Evolutionary conservation across 2,329 filamentous ascomycete species (phyloP), one percentile per base, ranked within the genome.

Genomic region (Scedosporium aurantiacum): DNA sequence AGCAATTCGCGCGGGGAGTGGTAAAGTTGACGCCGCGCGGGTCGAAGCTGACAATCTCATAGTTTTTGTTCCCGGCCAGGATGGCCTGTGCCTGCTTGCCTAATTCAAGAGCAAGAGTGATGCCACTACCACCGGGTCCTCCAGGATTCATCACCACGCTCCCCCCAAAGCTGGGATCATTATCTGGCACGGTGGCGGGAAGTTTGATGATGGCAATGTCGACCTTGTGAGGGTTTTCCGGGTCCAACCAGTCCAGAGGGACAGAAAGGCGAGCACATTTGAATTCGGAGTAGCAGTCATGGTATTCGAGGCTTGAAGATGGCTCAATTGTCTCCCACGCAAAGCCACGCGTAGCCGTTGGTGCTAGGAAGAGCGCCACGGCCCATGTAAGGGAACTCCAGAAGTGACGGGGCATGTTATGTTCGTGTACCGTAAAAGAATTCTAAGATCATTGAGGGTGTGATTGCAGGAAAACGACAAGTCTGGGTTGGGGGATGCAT

Each of bases 61-160:
- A 76, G 63, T 76, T 73, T 4, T 67, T 68, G 23, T 63, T 65
- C n/a, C 67, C 69, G 52, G 72, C 70, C 2, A 67, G 55, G 7
- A 66, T 61, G 32, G 59, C 27, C 55, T 72, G 75, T 7, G 77
- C 62, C 16, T 57, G 21, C 3, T 57, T 61, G n/a, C 70, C 76
- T 2, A 25, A 45, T 1, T 4, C 2, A 6, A 71, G 65, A 5
- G 73, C 37, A 12, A 71, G 64, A 0, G 32, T 41, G 2, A 77
- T 70, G 6, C 78, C 77, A 0, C 74, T 75, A 25, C 69, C 73
- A 32, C 77, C 75, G 0, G 77, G 77, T 0, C 78, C 78, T 50
- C 78, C 78, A 0, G 76, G 77, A 68, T 79, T 79, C 56, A 68
- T 66, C 64, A 79, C 69, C 47, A 79, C 68, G 58, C 76, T 69